Evolutionary conservation across 2,329 filamentous ascomycete genomes (phyloP), one percentile per base, ranked within the genome.

Genomic region (Penicillium sp.): DNA sequence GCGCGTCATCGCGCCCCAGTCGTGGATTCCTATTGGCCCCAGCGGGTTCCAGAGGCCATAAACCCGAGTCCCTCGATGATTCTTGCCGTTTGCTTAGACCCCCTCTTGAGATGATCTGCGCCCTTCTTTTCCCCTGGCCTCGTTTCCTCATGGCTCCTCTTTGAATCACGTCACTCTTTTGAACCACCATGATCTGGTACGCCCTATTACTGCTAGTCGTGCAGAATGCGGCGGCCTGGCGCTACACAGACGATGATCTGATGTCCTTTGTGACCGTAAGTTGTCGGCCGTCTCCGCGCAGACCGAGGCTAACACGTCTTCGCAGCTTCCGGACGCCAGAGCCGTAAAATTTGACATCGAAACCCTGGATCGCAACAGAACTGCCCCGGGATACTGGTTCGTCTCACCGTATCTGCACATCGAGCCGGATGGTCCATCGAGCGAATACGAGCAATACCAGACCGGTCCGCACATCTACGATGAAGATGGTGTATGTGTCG

Each of bases 381-480:
- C 66, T 10, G 66, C 64, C 4, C 75, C 76, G 1, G 77, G 77
- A 18, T 79, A 78, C 63, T 74, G 77, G 59, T 79, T 79, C 57
- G 68, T 79, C 45, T 73, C 75, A 25, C 77, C 77, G 1, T 79
- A 78, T 59, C 48, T 65, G 13, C 57, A 62, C 41, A 66, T 67
- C 16, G 60, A 52, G 3, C 63, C 65, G 7, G 66, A 68, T 47
- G 20, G 44, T 7, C 54, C 60, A 10, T 60, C 56, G 8, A 64
- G 57, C 11, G 38, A 61, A 27, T 68, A 61, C 46, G 67, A 74
- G 40, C 74, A 74, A 53, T 64, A 72, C 55, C 76, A 78, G 61
- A 68, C 72, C 16, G 75, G 76, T 4, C 72, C 76, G n/a, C 75
- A 79, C 60, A 79, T 79, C 47, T 79, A 78, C 60, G 77, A 79